phyloP scores from a whole-genome alignment of 352 stramenopile species.

The Phytopythium helicoides region DNA sequence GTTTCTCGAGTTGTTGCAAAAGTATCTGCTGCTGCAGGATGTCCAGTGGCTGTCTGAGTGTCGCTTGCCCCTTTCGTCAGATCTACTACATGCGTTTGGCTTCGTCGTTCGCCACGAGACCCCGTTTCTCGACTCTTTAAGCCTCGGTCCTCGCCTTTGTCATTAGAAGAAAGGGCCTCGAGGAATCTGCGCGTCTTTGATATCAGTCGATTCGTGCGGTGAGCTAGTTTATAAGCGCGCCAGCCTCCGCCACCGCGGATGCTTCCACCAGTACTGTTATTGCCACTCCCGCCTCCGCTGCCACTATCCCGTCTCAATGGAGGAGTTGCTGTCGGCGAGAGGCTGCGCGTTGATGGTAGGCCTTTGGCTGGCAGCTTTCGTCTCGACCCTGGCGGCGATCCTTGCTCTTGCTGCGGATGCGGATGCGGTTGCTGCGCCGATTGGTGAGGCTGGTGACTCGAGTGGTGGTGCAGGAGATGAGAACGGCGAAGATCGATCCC shows the following conservation, averaged over 20 bases:
- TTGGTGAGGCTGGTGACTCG: constrained; percentile 6
- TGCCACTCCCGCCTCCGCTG: neutral
- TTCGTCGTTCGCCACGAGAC: neutral
- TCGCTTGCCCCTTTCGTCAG: neutral
- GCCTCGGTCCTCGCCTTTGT: constrained; percentile 3
- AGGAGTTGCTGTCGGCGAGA: constrained; percentile 13
- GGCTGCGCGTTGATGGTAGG: constrained; percentile 13
- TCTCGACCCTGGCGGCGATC: constrained; percentile 8
- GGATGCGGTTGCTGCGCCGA: too few species aligned
- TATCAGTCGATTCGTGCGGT: constrained; percentile 59
- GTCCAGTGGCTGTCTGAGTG: too few species aligned
- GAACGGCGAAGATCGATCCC: constrained; percentile 8
- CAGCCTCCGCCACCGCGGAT: constrained; percentile 28
- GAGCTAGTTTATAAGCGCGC: constrained; percentile 60
- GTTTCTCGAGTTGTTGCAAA: too few species aligned
- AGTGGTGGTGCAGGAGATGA: constrained; percentile 9
- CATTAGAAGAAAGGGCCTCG: constrained; percentile 16
- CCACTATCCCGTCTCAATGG: constrained; percentile 8
- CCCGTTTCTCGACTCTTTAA: neutral
- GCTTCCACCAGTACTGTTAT: too few species aligned
- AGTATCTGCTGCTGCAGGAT: too few species aligned
- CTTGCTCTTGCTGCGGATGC: constrained; percentile 3
- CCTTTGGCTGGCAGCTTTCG: constrained; percentile 12
- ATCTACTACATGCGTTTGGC: neutral
- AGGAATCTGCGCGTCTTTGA: constrained; percentile 55